phyloP scores from a whole-genome alignment of 2,329 filamentous ascomycete species.

The Fusarium sp. region DNA sequence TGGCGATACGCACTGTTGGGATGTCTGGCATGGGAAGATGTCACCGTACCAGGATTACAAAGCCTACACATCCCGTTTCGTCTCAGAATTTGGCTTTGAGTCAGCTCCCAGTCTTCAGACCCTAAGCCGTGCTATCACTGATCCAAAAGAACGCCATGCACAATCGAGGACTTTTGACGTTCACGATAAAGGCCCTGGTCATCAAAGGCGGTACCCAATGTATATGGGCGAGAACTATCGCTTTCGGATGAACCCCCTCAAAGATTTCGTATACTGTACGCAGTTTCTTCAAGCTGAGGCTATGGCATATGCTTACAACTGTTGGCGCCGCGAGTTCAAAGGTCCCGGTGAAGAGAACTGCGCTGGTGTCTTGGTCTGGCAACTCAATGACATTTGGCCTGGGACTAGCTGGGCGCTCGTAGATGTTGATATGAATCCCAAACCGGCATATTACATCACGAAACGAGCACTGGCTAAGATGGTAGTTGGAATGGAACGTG shows the following conservation, averaged over 20 bases:
- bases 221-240: conserved; percentile 21
- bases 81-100: background rate
- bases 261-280: conserved; percentile 1
- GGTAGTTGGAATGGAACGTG: background rate
- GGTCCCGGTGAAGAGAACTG: background rate
- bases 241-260: background rate
- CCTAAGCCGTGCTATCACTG: fast-evolving
- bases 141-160: background rate
- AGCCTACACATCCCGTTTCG: background rate
- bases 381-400: conserved; percentile 20
- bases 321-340: conserved; percentile 14
- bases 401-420: conserved; percentile 9
- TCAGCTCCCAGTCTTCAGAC: background rate
- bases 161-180: conserved; percentile 6
- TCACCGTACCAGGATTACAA: conserved; percentile 19
- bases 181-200: conserved; percentile 8
- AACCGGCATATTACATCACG: conserved; percentile 3
- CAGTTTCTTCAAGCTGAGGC: conserved; percentile 10
- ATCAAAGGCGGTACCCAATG: conserved; percentile 9
- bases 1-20: conserved; percentile 10
- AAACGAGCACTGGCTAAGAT: background rate
- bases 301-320: conserved; percentile 8
- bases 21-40: conserved; percentile 7
- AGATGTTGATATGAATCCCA: conserved; percentile 1
- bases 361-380: conserved; percentile 13